Evolutionary conservation across 169 alveolate species (phyloP).

Genomic region (Plasmodium vinckei): DNA sequence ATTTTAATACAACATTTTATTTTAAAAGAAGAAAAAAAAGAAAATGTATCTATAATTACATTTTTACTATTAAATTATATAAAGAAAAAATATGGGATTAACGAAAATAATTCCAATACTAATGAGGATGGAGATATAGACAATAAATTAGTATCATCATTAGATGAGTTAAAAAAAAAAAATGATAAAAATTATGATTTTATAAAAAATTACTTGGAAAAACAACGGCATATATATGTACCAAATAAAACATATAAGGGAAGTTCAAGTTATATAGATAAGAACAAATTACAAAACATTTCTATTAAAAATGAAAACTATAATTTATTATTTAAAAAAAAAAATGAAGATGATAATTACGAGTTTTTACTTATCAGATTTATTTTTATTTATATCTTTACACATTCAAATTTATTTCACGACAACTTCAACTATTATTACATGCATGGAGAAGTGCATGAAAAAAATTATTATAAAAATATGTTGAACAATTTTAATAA

Average conservation of each 20-base stretch:
- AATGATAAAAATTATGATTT: slow-evolving; percentile 38
- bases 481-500: slow-evolving; percentile 43
- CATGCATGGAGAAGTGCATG: neutral
- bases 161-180: slow-evolving; percentile 2
- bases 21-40: slow-evolving; percentile 16
- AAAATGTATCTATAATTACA: slow-evolving; percentile 18
- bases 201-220: slow-evolving; percentile 14
- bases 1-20: slow-evolving; percentile 43
- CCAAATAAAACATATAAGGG: neutral
- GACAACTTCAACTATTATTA: slow-evolving; percentile 34
- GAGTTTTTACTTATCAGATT: slow-evolving; percentile 49
- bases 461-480: neutral
- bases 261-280: neutral
- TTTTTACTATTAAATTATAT: slow-evolving; percentile 19
- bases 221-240: neutral
- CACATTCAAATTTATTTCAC: slow-evolving; percentile 39
- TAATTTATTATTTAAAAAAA: slow-evolving; percentile 31
- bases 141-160: too few relatives aligned
- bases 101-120: neutral
- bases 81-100: slow-evolving; percentile 26
- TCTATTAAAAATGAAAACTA: neutral
- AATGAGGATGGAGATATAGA: neutral
- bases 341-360: slow-evolving; percentile 40
- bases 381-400: slow-evolving; percentile 33
- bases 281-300: neutral